Conservation (phyloP, 192 early-diverging fungal species). For the Umbelopsis vinacea region DNA sequence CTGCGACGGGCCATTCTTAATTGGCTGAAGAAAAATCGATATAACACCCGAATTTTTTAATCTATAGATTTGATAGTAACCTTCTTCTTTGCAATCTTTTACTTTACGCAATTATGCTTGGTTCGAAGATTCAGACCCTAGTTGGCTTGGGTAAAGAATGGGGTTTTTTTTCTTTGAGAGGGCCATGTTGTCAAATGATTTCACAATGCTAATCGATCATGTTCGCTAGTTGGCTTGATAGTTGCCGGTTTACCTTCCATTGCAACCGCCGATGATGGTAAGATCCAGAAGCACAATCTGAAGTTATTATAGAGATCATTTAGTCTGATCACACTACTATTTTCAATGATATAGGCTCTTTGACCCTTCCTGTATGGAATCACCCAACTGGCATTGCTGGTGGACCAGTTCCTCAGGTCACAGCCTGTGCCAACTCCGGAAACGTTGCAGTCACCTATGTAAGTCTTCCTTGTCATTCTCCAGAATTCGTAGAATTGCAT, state of each 20-base stretch:
- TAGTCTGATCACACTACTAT: not conserved
- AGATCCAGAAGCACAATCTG: not conserved
- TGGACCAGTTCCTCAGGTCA: constrained; percentile 39
- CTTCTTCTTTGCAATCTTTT: not conserved
- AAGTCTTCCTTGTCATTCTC: constrained; percentile 6
- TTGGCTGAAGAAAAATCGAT: not conserved
- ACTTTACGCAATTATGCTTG: not conserved
- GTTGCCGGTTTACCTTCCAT: not conserved
- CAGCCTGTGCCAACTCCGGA: constrained; percentile 51
- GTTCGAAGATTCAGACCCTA: constrained; percentile 9
- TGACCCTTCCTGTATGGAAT: constrained; percentile 41
- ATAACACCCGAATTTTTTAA: not conserved
- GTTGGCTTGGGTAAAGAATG: not conserved
- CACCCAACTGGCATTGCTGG: constrained; percentile 31
- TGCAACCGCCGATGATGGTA: constrained; percentile 1
- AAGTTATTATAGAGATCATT: not conserved
- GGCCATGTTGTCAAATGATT: no score
- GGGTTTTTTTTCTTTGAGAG: no score
- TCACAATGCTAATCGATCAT: not conserved
- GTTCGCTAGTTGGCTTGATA: not conserved
- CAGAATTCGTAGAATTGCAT: not conserved
- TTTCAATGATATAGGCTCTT: not conserved
- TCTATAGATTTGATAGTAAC: not conserved
- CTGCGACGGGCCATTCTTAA: not conserved
- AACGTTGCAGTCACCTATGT: constrained; percentile 54